phyloP scores from a whole-genome alignment of 2,329 filamentous ascomycete species.

The Colletotrichum tanaceti region DNA sequence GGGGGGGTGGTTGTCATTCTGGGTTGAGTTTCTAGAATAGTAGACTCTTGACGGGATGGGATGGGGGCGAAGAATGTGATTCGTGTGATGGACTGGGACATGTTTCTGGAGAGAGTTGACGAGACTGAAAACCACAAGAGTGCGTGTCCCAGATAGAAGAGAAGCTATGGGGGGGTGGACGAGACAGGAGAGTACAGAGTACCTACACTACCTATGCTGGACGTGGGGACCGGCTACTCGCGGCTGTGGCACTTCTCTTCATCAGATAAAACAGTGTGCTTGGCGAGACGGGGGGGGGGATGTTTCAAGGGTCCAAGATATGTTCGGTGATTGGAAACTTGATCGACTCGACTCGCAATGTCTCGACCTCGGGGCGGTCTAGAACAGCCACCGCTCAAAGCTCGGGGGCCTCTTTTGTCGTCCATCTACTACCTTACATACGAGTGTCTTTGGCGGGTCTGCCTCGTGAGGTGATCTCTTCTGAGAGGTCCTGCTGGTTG shows the following conservation, averaged over 20 bases:
- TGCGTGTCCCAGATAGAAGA: neutral
- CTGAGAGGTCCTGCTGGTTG: too few relatives aligned
- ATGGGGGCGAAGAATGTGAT: too few relatives aligned
- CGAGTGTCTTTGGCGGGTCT: too few relatives aligned
- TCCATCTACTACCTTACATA: too few relatives aligned
- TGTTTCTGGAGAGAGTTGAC: neutral
- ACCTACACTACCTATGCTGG: too few relatives aligned
- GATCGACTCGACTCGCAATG: neutral
- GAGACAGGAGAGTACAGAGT: neutral
- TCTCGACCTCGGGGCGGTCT: neutral
- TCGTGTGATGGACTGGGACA: too few relatives aligned
- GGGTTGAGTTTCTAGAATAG: neutral
- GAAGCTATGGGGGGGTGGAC: neutral
- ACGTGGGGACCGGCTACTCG: neutral
- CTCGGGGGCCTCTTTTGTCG: too few relatives aligned
- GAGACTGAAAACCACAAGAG: neutral
- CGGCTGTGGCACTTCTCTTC: neutral
- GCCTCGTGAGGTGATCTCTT: too few relatives aligned
- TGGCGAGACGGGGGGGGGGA: neutral
- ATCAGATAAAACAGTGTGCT: too few relatives aligned
- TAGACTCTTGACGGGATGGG: too few relatives aligned
- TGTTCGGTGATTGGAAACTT: conserved; percentile 4
- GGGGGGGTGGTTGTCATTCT: too few relatives aligned
- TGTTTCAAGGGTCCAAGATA: neutral
- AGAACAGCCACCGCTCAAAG: neutral